Evolutionary conservation across 2,329 filamentous ascomycete species (phyloP).

Genomic region (Paecilomyces variotii): DNA sequence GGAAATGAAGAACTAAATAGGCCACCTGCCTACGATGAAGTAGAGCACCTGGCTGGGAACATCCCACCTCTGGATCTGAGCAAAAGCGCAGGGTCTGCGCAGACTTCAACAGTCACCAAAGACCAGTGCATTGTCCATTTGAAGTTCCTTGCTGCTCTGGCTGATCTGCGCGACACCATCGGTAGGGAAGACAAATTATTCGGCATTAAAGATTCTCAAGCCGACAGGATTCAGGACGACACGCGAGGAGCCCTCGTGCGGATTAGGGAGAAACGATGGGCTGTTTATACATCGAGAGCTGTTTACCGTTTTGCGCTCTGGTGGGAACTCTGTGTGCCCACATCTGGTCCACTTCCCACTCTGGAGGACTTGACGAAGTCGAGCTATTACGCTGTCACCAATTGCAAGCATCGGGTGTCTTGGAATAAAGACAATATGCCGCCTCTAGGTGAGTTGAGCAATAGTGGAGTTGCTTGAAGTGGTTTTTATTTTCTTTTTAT

Average conservation of each 20-base stretch:
- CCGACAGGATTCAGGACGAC: slow-evolving; percentile 27
- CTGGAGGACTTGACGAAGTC: slow-evolving; percentile 11
- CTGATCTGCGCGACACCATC: slow-evolving; percentile 58
- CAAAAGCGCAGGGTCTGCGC: background rate
- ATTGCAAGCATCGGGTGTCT: slow-evolving; percentile 13
- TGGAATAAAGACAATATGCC: slow-evolving; percentile 44
- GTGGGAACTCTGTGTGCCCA: slow-evolving; percentile 43
- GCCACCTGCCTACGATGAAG: slow-evolving; percentile 20
- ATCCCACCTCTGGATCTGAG: slow-evolving; percentile 20
- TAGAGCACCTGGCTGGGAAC: slow-evolving; percentile 8
- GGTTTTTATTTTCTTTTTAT: background rate
- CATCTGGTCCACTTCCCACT: slow-evolving; percentile 7
- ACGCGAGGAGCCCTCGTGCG: slow-evolving; percentile 41
- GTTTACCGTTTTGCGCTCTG: slow-evolving; percentile 61
- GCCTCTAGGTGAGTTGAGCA: slow-evolving; percentile 47
- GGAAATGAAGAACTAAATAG: background rate
- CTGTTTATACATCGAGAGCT: slow-evolving; percentile 59
- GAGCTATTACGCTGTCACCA: slow-evolving; percentile 25
- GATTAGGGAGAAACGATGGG: slow-evolving; percentile 66
- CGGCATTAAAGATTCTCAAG: slow-evolving; percentile 48
- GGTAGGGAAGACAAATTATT: slow-evolving; percentile 61
- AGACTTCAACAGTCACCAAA: background rate
- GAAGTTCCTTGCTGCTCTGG: slow-evolving; percentile 61
- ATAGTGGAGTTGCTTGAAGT: background rate
- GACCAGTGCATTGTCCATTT: slow-evolving; percentile 63